phyloP scores from a whole-genome alignment of 2,329 filamentous ascomycete genomes.

The Ophiostoma perfectum region DNA sequence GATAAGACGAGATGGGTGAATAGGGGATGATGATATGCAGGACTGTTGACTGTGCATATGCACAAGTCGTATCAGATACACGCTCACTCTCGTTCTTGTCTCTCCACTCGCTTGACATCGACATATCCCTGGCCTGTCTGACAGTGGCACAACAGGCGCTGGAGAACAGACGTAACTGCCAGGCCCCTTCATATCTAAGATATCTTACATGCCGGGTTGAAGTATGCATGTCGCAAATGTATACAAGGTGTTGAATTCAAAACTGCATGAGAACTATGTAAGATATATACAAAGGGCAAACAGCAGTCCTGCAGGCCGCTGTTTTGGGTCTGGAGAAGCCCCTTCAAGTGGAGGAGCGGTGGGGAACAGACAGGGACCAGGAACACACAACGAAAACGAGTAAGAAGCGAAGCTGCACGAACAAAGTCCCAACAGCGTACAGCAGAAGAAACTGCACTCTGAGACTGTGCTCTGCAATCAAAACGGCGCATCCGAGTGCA shows the following conservation, averaged over 20 bases:
- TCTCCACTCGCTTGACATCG: too few relatives aligned
- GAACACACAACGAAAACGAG: not conserved
- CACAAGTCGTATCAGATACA: too few relatives aligned
- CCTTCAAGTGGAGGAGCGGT: not conserved
- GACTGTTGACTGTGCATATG: too few relatives aligned
- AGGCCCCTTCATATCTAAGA: too few relatives aligned
- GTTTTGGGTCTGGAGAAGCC: constrained; percentile 7
- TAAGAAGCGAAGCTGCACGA: not conserved
- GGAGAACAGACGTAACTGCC: too few relatives aligned
- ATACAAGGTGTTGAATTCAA: not conserved
- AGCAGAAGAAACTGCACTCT: not conserved
- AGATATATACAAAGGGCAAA: not conserved
- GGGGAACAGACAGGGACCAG: not conserved
- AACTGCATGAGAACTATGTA: not conserved
- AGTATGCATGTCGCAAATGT: too few relatives aligned
- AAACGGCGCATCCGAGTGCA: not conserved
- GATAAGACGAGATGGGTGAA: too few relatives aligned
- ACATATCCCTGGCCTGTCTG: too few relatives aligned
- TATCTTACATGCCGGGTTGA: too few relatives aligned
- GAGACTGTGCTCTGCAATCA: not conserved
- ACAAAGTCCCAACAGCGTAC: not conserved
- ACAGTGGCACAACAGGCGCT: too few relatives aligned
- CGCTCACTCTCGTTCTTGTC: too few relatives aligned
- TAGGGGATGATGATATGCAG: too few relatives aligned
- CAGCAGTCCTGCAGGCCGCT: constrained; percentile 10